Base-by-base conservation (phyloP, 2,329 filamentous ascomycete genomes). In the Penicillium sp. region DNA sequence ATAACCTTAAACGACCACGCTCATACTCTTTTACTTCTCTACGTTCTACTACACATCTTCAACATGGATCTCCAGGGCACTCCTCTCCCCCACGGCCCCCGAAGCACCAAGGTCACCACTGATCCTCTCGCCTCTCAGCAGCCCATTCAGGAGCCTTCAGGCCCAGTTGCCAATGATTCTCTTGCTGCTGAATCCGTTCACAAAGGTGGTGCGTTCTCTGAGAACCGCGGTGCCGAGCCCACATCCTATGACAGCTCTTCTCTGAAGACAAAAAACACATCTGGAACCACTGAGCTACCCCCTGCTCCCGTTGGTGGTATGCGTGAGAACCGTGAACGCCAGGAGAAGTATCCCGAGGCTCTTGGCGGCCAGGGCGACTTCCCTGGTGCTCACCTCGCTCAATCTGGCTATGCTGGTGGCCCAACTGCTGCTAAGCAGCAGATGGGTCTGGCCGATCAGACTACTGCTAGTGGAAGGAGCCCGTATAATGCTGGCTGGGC, bases 141-240 rank as follows among this genome's bases (percentile, higher is more conserved):
- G 40, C 81, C 84, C 24, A 81, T 79, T 54, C 70, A 77, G 14
- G 90, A 94, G 71, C 76, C 80, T 13, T 77, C 87, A 5, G 91
- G 91, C 48, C 65, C 79, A 23, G 81, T 93, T 1, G 75, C 82
- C 40, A 77, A 81, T 13, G 89, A 88, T 73, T 93, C 89, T 6
- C 85, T 95, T 5, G 91, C 91, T 10, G 87, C 85, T 54, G 87
- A 93, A 66, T 94, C 90, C 0, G 74, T 85, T 55, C 75, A 79
- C 43, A 62, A 77, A 19, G 81, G 81, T 53, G 89, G 88, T 60
- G 76, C 71, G 11, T 91, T 90, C 64, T 76, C 81, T 36, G 71
- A 80, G 52, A 89, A 90, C 73, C 77, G 79, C 21, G 77, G 81
- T 57, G 78, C 80, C 16, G 77, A 79, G 36, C 77, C 78, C 5